A percentile compares a stretch with the other conserved stretches of the same genome.
phyloP scores from a whole-genome alignment of 306 rosid genomes.

The Gastrolobium bilobum region DNA sequence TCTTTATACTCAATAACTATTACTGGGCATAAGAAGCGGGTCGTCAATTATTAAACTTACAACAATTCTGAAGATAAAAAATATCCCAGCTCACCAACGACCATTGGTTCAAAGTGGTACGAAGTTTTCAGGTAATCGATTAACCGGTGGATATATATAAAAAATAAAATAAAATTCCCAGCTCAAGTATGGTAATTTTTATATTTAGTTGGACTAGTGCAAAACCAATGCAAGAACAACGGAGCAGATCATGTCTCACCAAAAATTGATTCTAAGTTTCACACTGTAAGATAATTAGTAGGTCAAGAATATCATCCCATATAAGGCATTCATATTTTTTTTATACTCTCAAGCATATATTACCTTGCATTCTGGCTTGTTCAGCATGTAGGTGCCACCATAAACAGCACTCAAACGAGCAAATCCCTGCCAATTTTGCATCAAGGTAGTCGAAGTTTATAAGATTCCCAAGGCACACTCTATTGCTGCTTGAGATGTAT shows the following conservation, averaged over 20 bases:
- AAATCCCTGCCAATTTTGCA: slow-evolving; percentile 61
- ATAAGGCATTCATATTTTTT: not conserved
- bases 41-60: not conserved
- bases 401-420: slow-evolving; percentile 78
- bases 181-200: not conserved
- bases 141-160: too few species aligned
- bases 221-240: not conserved
- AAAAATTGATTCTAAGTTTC: not conserved
- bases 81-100: not conserved
- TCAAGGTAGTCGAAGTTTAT: not conserved
- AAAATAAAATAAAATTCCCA: too few species aligned
- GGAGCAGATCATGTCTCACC: not conserved
- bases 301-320: not conserved
- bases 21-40: not conserved
- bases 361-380: slow-evolving; percentile 75
- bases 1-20: not conserved
- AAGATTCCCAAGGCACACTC: not conserved
- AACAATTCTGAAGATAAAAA: not conserved
- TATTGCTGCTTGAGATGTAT: slow-evolving; percentile 21
- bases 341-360: not conserved
- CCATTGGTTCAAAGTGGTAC: too few species aligned
- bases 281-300: not conserved
- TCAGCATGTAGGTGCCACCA: slow-evolving; percentile 79
- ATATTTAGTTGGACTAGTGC: not conserved
- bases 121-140: too few species aligned